Evolutionary conservation across 192 early-diverging fungal genomes (phyloP), one percentile per base, ranked within the genome.

Genomic region (Mortierella alpina): DNA sequence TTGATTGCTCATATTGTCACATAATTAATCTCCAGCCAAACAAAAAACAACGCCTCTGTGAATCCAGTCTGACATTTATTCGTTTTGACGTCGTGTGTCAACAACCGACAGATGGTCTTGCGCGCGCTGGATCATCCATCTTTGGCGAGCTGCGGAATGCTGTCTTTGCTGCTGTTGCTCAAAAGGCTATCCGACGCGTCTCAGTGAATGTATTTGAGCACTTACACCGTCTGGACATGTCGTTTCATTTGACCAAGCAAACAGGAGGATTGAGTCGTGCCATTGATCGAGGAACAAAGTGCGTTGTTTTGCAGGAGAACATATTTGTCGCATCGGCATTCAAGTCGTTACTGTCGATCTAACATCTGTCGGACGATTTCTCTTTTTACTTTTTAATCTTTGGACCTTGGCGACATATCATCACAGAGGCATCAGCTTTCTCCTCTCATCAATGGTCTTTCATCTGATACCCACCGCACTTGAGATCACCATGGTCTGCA

Each of bases 201-300:
- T 92, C 96, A 6, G 86, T 91, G 18, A 91, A 93, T 64, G 95
- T 98, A 7, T 99, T 97, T 87, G 88, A 90, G 70, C 98, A 99
- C 73, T 80, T 99, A 55, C 91, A 95, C 56, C 72, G 89, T 53
- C 84, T 99, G 54, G 97, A 99, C 65, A 87, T 97, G 63, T 89
- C 86, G 39, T 99, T 98, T 83, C 98, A 99, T 83, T 82, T 99
- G 17, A 89, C 90, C 18, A 88, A 97, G 47, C 96, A 99, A 84
- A 99, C 98, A 5, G 98, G 98, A 70, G 98, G 96, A 5, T 86
- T 99, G 49, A 96, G 95, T 48, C 89, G 98, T 8, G 97, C 98
- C 31, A 97, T 99, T 68, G 98, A 99, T 84, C 89, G 98, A 22
- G 95, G 95, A 67, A 96, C 90, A 62, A 93, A 92, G 90, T 83